Evolutionary conservation across 495 filamentous ascomycete species (phyloP), one percentile per base, ranked within the genome.

Genomic region (Thermothielavioides terrestris): DNA sequence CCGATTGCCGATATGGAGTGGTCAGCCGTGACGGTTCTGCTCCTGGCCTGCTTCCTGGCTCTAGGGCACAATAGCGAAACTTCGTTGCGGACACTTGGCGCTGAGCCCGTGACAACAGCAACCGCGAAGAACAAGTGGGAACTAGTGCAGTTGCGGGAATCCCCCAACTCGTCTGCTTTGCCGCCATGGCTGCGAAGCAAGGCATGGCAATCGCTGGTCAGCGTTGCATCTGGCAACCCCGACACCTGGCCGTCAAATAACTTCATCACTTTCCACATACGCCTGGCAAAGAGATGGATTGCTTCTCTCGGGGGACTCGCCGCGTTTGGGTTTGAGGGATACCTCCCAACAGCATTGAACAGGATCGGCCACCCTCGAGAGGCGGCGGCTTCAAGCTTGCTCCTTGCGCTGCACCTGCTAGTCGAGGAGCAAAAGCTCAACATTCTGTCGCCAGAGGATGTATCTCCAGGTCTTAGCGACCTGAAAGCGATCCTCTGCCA

Each of bases 391-490:
- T 78, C 79, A 50, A 82, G 80, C 40, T 72, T 91, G 2, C 70
- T 96, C 9, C 71, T 92, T 42, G 82, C 79, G 12, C 74, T 98
- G 20, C 94, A 97, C 64, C 75, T 97, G 6, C 63, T 94, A 4
- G 74, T 84, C 2, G 91, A 98, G 62, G 92, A 98, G 57, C 78
- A 85, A 53, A 96, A 94, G 61, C 79, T 98, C 5, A 82, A 86
- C 40, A 79, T 80, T 23, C 74, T 81, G 17, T 71, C 78, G 20
- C 70, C 73, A 0, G 76, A 84, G 50, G 69, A 74, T 42, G 72
- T 75, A 8, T 72, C 72, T 32, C 66, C 70, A 37, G 68, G 77
- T 26, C 56, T 69, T 25, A 66, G 73, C 38, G 75, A 79, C 49
- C 66, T 95, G 37, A 77, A 78, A 28, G 78, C 82, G 4, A 57